phyloP scores from a whole-genome alignment of 148 eudicot species.

The Talinum fruticosum region DNA sequence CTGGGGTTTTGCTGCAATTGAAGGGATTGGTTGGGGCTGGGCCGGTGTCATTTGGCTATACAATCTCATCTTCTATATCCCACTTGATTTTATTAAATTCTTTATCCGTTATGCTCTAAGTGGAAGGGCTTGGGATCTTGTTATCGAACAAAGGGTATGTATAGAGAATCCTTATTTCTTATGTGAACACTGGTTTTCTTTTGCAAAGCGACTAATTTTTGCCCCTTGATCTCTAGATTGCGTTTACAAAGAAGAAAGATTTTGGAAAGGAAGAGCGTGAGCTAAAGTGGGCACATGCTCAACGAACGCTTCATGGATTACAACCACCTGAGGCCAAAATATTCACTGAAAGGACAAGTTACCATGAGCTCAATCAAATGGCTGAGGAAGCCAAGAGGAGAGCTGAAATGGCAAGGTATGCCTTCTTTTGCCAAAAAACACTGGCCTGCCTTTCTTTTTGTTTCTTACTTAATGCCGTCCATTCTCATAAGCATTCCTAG shows the following conservation, averaged over 20 bases:
- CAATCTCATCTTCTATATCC: slow-evolving; percentile 68
- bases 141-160: slow-evolving; percentile 87
- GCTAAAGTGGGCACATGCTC: slow-evolving; percentile 93
- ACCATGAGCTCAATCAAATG: slow-evolving; percentile 80
- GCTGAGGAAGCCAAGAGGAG: slow-evolving; percentile 92
- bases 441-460: too few relatives aligned
- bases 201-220: slow-evolving; percentile 2
- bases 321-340: slow-evolving; percentile 72
- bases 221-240: slow-evolving; percentile 45
- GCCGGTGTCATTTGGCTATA: slow-evolving; percentile 98
- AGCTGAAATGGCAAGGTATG: slow-evolving; percentile 96
- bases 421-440: too few relatives aligned
- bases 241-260: slow-evolving; percentile 89
- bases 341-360: slow-evolving; percentile 57
- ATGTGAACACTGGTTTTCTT: background rate
- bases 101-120: slow-evolving; percentile 75
- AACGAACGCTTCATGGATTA: slow-evolving; percentile 91
- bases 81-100: slow-evolving; percentile 90
- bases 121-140: slow-evolving; percentile 99
- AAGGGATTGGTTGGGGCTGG: slow-evolving; percentile 99
- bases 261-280: slow-evolving; percentile 93
- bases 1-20: slow-evolving; percentile 90
- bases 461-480: too few relatives aligned
- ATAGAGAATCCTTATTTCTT: background rate
- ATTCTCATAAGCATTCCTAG: too few relatives aligned